A percentile compares a stretch with the other conserved stretches of the same genome.
Evolutionary conservation across 1,284 basidiomycete species (phyloP).

Genomic region (Anthracocystis walkeri): DNA sequence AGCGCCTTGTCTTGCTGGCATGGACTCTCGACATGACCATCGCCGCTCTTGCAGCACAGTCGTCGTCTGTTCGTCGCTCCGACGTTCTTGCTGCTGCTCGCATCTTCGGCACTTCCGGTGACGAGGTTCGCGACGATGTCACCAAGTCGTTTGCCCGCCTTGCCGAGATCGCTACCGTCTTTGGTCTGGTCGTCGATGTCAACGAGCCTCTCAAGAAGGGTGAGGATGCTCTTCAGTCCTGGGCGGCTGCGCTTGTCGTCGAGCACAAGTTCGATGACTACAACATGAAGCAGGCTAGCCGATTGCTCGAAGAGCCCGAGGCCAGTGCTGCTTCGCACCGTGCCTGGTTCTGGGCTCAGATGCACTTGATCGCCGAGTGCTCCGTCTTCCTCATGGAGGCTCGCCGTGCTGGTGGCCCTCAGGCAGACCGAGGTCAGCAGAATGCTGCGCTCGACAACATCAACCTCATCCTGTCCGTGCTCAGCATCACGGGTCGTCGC

Average conservation of each 20-base stretch:
- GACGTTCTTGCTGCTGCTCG: slow-evolving; percentile 54
- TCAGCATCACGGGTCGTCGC: slow-evolving; percentile 49
- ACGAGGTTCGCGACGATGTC: slow-evolving; percentile 56
- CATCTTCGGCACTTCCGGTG: slow-evolving; percentile 53
- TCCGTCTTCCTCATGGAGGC: slow-evolving; percentile 72
- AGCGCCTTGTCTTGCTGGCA: slow-evolving; percentile 44
- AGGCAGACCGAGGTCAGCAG: slow-evolving; percentile 40
- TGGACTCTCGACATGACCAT: slow-evolving; percentile 55
- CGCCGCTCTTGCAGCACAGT: slow-evolving; percentile 35
- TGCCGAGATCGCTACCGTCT: slow-evolving; percentile 69
- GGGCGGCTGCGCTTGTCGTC: slow-evolving; percentile 70
- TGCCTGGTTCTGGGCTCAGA: slow-evolving; percentile 71
- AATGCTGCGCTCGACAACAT: slow-evolving; percentile 51
- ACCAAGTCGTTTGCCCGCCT: slow-evolving; percentile 70
- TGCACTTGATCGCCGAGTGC: slow-evolving; percentile 72
- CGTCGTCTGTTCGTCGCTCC: slow-evolving; percentile 33
- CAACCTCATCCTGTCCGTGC: slow-evolving; percentile 46
- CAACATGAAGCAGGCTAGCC: slow-evolving; percentile 69
- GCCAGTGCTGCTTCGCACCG: slow-evolving; percentile 60
- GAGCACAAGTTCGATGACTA: slow-evolving; percentile 71
- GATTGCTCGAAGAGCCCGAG: slow-evolving; percentile 62
- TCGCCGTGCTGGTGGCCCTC: slow-evolving; percentile 24
- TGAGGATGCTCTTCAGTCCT: slow-evolving; percentile 61
- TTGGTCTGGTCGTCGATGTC: slow-evolving; percentile 68
- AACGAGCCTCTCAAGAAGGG: slow-evolving; percentile 31